These are phyloP conservation scores for Hydnum rufescens DNA, from an alignment of 768 basidiomycete species.

Conservation along the genomic window DNA sequence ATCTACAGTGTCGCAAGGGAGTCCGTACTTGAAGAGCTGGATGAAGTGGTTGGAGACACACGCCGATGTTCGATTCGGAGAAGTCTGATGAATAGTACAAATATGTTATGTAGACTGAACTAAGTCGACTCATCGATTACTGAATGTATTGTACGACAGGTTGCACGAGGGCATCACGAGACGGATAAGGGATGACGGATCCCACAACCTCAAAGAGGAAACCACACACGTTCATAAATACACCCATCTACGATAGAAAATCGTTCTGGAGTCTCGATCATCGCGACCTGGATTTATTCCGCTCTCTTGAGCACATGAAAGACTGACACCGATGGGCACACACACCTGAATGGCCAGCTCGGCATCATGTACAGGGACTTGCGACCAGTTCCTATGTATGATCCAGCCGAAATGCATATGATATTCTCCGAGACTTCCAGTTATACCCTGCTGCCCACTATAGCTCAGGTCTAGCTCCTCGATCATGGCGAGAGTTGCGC, in stretches of 20 bases:
- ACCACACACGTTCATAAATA: background rate
- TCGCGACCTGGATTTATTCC: background rate
- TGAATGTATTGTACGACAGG: background rate
- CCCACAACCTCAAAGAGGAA: background rate
- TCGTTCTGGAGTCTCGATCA: background rate
- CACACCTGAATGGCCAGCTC: background rate
- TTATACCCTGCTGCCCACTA: background rate
- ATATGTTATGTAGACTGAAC: no score
- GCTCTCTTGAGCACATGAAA: background rate
- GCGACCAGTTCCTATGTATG: background rate
- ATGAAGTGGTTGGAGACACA: conserved; percentile 75
- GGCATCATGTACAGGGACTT: background rate
- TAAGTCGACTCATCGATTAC: no score
- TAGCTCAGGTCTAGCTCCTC: background rate
- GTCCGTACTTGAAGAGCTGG: conserved; percentile 74
- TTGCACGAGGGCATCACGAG: no score
- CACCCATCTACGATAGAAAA: background rate
- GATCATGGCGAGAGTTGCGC: background rate
- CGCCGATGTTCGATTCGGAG: conserved; percentile 79
- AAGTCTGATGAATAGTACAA: conserved; percentile 13
- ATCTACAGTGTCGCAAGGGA: conserved; percentile 71
- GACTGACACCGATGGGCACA: background rate
- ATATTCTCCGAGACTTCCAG: background rate
- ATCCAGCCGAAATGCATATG: background rate
- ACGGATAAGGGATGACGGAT: no score